These are phyloP conservation scores for Trametes versicolor DNA, from an alignment of 1,284 basidiomycete species.

Conservation along the genomic window DNA sequence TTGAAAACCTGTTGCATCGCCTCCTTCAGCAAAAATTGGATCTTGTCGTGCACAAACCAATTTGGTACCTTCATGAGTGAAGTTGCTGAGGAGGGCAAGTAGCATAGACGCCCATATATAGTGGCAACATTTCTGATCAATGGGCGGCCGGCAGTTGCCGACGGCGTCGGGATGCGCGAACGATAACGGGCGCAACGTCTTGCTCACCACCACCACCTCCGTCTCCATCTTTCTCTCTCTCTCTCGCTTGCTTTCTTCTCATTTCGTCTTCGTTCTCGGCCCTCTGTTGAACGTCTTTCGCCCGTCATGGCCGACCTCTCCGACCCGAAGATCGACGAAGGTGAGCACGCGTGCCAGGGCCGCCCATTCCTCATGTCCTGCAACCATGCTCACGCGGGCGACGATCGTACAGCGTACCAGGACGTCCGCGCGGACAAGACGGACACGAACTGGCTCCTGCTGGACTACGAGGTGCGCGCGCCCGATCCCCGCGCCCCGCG, in stretches of 20 bases:
- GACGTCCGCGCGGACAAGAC: constrained; percentile 86
- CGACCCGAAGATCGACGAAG: constrained; percentile 81
- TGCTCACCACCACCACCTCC: constrained; percentile 22
- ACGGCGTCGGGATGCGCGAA: constrained; percentile 11
- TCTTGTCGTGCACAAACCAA: too few species aligned
- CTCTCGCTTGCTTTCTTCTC: constrained; percentile 49
- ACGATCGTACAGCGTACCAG: constrained; percentile 72
- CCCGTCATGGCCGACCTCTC: constrained; percentile 83
- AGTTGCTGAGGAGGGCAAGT: too few species aligned
- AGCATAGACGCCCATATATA: too few species aligned
- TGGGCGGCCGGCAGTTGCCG: constrained; percentile 17
- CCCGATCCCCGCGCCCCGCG: constrained; percentile 6
- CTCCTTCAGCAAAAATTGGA: too few species aligned
- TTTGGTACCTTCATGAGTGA: too few species aligned
- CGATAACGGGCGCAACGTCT: constrained; percentile 19
- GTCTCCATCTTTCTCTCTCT: constrained; percentile 36
- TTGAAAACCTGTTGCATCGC: too few species aligned
- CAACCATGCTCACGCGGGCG: constrained; percentile 16
- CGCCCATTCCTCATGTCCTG: constrained; percentile 17
- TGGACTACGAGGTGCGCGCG: constrained; percentile 83
- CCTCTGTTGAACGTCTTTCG: constrained; percentile 14
- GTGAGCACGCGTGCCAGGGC: constrained; percentile 53
- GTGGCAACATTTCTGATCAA: neutral
- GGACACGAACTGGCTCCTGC: constrained; percentile 86
- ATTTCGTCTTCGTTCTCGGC: constrained; percentile 56